Base-by-base conservation (phyloP, 148 eudicot genomes). In the Oxyria digyna region DNA sequence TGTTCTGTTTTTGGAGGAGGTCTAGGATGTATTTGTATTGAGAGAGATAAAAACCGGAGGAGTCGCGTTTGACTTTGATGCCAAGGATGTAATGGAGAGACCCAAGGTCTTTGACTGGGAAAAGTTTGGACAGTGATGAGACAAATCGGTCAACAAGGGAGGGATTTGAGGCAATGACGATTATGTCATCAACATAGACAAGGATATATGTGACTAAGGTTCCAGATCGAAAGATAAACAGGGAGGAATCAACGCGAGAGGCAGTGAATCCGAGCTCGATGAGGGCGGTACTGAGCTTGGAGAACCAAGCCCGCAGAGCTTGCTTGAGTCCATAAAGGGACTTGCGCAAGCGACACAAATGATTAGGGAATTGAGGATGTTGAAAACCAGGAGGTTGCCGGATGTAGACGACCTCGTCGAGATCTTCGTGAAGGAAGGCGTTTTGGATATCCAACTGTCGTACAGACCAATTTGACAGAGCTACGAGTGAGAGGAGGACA, bases 381-480 rank as follows among this genome's bases (percentile, higher is more conserved):
- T 1, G 0, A 12, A 42, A 42, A 3, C 45, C 15, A 0, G 45
- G 45, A 0, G 45, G 45, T 0, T 42, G 45, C 1, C 15, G 45
- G 1, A 42, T 42, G 14, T 10, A 42, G 45, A 42, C 45, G 0
- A 0, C 45, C 3, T 42, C 15, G 0, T 42, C 15, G 45, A 42
- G 45, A 42, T 42, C 45, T 1, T 3, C 45, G 3, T 42, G 45
- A 3, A 42, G 15, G 3, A 42, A 42, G 45, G 41, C 41, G 8
- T 38, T 38, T 5, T 38, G 41, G 4, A 38, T 38, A 10, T 38
- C 41, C 41, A 38, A 7, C 9, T 38, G 41, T 5, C 41, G 0
- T 4, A 38, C 41, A 0, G 9, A 8, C 41, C 41, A 38, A 1
- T 38, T 38, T 5, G 41, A 38, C 4, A 88, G 84, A 96, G 15